Base-by-base conservation (phyloP, 2,329 filamentous ascomycete genomes). In the Teratosphaeria gauchensis region DNA sequence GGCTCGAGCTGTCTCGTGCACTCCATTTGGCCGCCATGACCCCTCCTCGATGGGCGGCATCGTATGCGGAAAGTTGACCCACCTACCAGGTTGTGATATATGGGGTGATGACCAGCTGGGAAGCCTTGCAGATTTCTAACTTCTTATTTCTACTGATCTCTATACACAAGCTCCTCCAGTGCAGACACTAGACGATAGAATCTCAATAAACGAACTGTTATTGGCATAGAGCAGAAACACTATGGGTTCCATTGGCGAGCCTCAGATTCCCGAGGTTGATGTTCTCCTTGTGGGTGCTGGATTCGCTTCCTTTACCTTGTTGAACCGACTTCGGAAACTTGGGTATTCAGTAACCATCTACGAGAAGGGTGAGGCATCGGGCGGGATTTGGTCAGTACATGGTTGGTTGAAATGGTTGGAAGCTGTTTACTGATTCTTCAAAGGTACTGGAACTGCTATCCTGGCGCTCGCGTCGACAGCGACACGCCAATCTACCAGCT, bases 391-490 rank as follows among this genome's bases (percentile, higher is more conserved):
- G 73, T 66, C 60, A 32, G 52, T 53, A 16, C 28, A 53, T 53
- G 32, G 67, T 63, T 66, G 65, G 65, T 8, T 24, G 7, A 24
- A 16, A n/a, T 3, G 54, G 7, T n/a, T 24, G 3, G 12, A 28
- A 28, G 7, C 9, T 51, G 21, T 16, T 12, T 19, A 30, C 33
- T 38, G 31, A 32, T 52, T 56, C 35, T 16, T 6, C 1, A 6
- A 19, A 38, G 53, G 35, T 46, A 63, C 53, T 69, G 68, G 68
- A 69, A 71, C 56, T 61, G 65, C 35, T 74, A 73, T 56, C 71
- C 67, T 30, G 72, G 77, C 1, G 77, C 77, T 12, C 71, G 75
- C 24, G 77, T 78, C 8, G 77, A 79, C 60, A 74, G 71, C 1
- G 72, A 76, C 58, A 66, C 64, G 3, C 68, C 67, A 9, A 66